A percentile compares a stretch with the other conserved stretches of the same genome.
Evolutionary conservation across 495 filamentous ascomycete species (phyloP).

Genomic region (Penicillium silybi): DNA sequence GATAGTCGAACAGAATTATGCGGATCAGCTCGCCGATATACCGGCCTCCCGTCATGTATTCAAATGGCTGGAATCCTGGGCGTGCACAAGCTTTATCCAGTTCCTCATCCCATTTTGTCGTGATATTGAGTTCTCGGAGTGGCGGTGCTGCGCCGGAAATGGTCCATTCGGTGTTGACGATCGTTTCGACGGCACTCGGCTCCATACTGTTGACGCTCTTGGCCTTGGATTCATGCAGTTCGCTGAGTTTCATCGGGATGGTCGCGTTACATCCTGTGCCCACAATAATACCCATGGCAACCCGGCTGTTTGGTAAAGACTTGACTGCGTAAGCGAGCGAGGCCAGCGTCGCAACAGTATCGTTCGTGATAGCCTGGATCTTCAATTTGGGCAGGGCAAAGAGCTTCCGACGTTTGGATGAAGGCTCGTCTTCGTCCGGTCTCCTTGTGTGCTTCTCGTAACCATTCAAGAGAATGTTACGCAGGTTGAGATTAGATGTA

Average conservation of each 20-base stretch:
- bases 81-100: constrained; percentile 63
- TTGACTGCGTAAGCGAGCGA: constrained; percentile 66
- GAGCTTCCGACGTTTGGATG: constrained; percentile 42
- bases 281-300: constrained; percentile 76
- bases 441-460: constrained; percentile 59
- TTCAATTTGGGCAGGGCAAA: constrained; percentile 59
- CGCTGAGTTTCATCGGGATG: constrained; percentile 62
- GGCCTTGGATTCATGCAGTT: constrained; percentile 61
- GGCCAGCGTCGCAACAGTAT: constrained; percentile 74
- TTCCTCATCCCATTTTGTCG: constrained; percentile 66
- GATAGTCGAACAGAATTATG: constrained; percentile 64
- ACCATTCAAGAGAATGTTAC: constrained; percentile 60
- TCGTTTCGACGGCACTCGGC: constrained; percentile 53
- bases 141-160: constrained; percentile 70
- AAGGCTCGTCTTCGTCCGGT: constrained; percentile 41
- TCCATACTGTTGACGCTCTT: constrained; percentile 36
- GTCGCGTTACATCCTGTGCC: constrained; percentile 85
- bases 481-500: constrained; percentile 66
- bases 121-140: constrained; percentile 56
- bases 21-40: constrained; percentile 83
- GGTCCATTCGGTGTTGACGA: constrained; percentile 85
- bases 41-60: constrained; percentile 82
- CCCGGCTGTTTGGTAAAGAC: constrained; percentile 62
- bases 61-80: constrained; percentile 80
- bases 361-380: constrained; percentile 77